These are phyloP conservation scores for Myrmaecium sp. DNA, from an alignment of 2,329 filamentous ascomycete genomes.

Conservation along the genomic window DNA sequence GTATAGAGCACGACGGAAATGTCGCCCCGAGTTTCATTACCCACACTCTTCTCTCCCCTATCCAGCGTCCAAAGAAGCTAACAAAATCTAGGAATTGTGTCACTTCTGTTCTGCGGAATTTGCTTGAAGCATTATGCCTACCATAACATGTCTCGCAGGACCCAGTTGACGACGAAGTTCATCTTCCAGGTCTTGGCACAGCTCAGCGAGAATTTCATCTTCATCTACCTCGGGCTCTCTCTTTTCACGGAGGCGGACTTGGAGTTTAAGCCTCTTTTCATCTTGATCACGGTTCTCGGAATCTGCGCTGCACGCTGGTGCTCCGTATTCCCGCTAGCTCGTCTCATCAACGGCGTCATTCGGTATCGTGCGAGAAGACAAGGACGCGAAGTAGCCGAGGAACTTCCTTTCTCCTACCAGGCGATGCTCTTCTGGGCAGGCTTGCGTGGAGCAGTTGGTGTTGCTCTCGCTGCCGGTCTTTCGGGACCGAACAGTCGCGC, in stretches of 20 bases:
- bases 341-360: slow-evolving; percentile 81
- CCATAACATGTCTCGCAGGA: slow-evolving; percentile 98
- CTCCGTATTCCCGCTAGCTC: slow-evolving; percentile 84
- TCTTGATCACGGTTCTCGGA: slow-evolving; percentile 77
- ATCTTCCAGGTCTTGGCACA: slow-evolving; percentile 90
- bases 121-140: slow-evolving; percentile 98
- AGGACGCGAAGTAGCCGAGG: slow-evolving; percentile 63
- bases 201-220: slow-evolving; percentile 97
- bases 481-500: slow-evolving; percentile 67
- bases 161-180: slow-evolving; percentile 95
- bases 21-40: neutral
- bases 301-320: slow-evolving; percentile 88
- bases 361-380: slow-evolving; percentile 65
- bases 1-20: neutral
- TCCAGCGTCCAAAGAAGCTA: slow-evolving; percentile 2
- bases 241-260: slow-evolving; percentile 82
- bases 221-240: slow-evolving; percentile 92
- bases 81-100: slow-evolving; percentile 63
- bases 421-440: slow-evolving; percentile 99
- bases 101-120: slow-evolving; percentile 91
- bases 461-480: slow-evolving; percentile 79
- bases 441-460: slow-evolving; percentile 83
- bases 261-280: slow-evolving; percentile 86
- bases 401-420: slow-evolving; percentile 87
- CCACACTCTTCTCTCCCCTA: slow-evolving; percentile 2